Percentiles rank a stretch among this genome's conserved stretches.
phyloP scores from a whole-genome alignment of 1,284 basidiomycete species.

The Xerocomus minutiporus region DNA sequence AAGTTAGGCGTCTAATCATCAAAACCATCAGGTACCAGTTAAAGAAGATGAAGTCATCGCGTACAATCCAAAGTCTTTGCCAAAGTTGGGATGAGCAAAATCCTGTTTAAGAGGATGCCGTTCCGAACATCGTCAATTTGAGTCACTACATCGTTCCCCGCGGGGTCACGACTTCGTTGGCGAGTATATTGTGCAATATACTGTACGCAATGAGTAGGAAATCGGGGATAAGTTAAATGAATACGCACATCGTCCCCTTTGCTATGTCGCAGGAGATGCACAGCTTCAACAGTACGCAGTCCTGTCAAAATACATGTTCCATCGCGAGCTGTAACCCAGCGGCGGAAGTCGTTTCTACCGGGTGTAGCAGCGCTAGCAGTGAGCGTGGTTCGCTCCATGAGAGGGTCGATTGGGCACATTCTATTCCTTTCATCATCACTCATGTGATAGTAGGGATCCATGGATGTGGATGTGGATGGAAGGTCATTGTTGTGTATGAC shows the following conservation, averaged over 20 bases:
- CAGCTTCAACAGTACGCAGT: too few relatives aligned
- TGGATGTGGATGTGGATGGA: too few relatives aligned
- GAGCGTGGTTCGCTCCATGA: neutral
- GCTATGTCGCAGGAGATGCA: too few relatives aligned
- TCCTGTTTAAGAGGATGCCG: neutral
- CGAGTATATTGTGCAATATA: neutral
- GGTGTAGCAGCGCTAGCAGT: neutral
- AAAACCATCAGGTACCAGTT: neutral
- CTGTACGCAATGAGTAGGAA: neutral
- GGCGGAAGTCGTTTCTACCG: neutral
- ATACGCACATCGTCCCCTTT: neutral
- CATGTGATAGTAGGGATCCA: slow-evolving; percentile 6
- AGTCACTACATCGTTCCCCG: neutral
- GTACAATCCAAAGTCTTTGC: neutral
- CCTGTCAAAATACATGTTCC: too few relatives aligned
- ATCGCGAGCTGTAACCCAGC: neutral
- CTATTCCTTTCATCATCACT: neutral
- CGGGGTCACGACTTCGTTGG: neutral
- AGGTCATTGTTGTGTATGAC: too few relatives aligned
- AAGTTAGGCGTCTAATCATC: slow-evolving; percentile 5
- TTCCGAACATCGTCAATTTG: too few relatives aligned
- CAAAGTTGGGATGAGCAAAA: neutral
- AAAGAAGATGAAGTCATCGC: neutral
- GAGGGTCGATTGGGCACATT: slow-evolving; percentile 3
- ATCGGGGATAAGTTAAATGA: too few relatives aligned